Conservation (phyloP, 768 basidiomycete genomes). For the Tricholomella constricta region DNA sequence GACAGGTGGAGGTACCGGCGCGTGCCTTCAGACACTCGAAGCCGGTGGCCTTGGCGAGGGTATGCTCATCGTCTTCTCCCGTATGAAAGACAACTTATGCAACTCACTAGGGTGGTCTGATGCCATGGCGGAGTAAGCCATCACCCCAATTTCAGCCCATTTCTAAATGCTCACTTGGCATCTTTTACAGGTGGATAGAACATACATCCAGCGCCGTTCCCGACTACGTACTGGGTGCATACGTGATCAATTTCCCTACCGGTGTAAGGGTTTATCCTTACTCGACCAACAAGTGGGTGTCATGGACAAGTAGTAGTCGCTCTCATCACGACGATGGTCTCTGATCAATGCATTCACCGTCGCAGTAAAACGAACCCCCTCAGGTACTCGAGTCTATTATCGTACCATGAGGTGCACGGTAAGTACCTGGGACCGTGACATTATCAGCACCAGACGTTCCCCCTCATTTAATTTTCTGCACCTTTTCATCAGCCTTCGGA, state of each 20-base stretch:
- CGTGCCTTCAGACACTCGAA: slow-evolving; percentile 65
- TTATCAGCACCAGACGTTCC: too few species aligned
- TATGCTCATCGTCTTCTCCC: slow-evolving; percentile 39
- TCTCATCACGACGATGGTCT: too few species aligned
- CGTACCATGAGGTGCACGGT: slow-evolving; percentile 48
- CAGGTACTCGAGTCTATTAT: slow-evolving; percentile 39
- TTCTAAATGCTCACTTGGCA: too few species aligned
- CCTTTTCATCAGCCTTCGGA: slow-evolving; percentile 39
- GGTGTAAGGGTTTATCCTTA: slow-evolving; percentile 63
- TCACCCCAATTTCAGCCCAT: neutral
- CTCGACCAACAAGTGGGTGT: too few species aligned
- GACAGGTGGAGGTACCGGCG: slow-evolving; percentile 56
- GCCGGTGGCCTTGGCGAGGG: slow-evolving; percentile 72
- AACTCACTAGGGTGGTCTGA: slow-evolving; percentile 56
- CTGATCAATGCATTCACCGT: too few species aligned
- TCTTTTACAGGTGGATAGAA: slow-evolving; percentile 39
- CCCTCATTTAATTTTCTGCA: neutral
- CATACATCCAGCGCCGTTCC: slow-evolving; percentile 39
- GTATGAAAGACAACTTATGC: too few species aligned
- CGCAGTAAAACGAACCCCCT: slow-evolving; percentile 43
- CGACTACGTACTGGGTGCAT: slow-evolving; percentile 49
- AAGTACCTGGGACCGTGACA: too few species aligned
- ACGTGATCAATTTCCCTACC: slow-evolving; percentile 48
- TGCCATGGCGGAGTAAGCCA: slow-evolving; percentile 44
- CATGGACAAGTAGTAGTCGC: too few species aligned